A percentile compares a stretch with the other conserved stretches of the same genome.
Evolutionary conservation across 352 stramenopile genomes (phyloP).

Genomic region (Lagenidium sp.): DNA sequence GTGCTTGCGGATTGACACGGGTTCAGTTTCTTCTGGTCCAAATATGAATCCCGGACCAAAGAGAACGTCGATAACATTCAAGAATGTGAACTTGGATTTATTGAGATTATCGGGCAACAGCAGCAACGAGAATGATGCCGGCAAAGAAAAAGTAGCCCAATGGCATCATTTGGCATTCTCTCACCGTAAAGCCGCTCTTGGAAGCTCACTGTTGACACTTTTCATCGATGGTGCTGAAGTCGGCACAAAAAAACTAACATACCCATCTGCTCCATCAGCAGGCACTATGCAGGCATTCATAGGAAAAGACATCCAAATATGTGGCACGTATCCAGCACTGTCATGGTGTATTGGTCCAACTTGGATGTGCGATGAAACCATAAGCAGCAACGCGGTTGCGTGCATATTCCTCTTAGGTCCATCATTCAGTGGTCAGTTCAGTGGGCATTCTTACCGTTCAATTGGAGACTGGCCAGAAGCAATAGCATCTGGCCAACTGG

Average conservation of each 20-base stretch:
- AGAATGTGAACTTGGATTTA: constrained; percentile 43
- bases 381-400: constrained; percentile 28
- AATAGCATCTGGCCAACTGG: constrained; percentile 39
- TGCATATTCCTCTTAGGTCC: constrained; percentile 65
- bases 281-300: constrained; percentile 56
- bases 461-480: constrained; percentile 66
- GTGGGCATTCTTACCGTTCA: constrained; percentile 51
- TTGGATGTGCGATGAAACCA: constrained; percentile 57
- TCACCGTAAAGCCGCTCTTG: constrained; percentile 59
- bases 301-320: constrained; percentile 68
- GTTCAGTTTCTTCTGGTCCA: constrained; percentile 29
- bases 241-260: constrained; percentile 64
- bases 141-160: constrained; percentile 1
- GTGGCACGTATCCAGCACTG: constrained; percentile 46
- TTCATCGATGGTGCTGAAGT: constrained; percentile 72
- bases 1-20: constrained; percentile 57
- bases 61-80: constrained; percentile 45
- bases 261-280: constrained; percentile 32
- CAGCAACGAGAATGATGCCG: background rate
- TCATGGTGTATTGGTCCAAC: constrained; percentile 52
- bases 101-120: too few species aligned
- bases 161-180: constrained; percentile 74
- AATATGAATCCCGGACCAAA: constrained; percentile 51
- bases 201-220: constrained; percentile 58
- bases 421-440: constrained; percentile 49